These are phyloP conservation scores for Phytophthora sp. DNA, from an alignment of 352 stramenopile genomes.

Conservation along the genomic window DNA sequence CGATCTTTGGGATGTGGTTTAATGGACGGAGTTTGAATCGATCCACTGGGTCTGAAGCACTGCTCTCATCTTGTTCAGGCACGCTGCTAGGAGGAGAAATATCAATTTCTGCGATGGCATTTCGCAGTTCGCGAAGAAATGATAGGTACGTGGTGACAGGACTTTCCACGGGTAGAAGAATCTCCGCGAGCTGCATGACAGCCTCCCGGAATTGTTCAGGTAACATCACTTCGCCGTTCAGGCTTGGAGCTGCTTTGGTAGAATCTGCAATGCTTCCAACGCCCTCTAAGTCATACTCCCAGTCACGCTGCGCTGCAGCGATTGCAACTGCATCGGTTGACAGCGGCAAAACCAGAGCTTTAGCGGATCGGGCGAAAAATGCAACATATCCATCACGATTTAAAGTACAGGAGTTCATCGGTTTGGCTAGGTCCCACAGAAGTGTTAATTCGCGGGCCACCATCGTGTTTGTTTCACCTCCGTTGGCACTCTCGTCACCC, in stretches of 20 bases:
- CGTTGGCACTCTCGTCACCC: conserved; percentile 24
- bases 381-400: conserved; percentile 45
- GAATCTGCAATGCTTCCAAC: neutral
- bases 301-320: conserved; percentile 56
- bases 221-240: conserved; percentile 32
- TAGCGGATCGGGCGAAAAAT: conserved; percentile 69
- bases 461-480: conserved; percentile 21
- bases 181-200: conserved; percentile 63
- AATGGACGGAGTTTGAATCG: conserved; percentile 40
- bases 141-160: conserved; percentile 39
- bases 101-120: conserved; percentile 41
- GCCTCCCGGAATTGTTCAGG: conserved; percentile 63
- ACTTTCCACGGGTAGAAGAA: conserved; percentile 70
- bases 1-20: conserved; percentile 58
- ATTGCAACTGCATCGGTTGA: conserved; percentile 36
- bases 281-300: conserved; percentile 70
- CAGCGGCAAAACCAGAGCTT: conserved; percentile 63
- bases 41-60: conserved; percentile 8
- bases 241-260: neutral
- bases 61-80: conserved; percentile 22
- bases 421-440: conserved; percentile 73
- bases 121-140: conserved; percentile 69
- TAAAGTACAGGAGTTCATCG: conserved; percentile 23
- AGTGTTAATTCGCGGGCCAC: conserved; percentile 43
- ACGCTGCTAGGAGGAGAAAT: conserved; percentile 10